Evolutionary conservation across 768 basidiomycete species (phyloP).

Genomic region (Pisolithus albus): DNA sequence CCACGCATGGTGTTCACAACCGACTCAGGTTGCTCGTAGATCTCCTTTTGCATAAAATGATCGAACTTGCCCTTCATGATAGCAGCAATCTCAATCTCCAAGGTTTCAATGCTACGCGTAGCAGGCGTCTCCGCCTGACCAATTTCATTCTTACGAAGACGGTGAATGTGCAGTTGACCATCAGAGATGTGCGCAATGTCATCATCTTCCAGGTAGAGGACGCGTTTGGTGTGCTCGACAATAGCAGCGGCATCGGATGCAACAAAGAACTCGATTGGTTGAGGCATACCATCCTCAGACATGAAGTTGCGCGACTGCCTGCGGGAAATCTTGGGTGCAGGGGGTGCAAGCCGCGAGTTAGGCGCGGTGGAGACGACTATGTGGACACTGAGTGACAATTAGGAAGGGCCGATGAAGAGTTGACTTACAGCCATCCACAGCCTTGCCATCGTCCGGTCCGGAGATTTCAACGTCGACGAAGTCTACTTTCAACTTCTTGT

Average conservation of each 20-base stretch:
- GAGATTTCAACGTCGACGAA: constrained; percentile 98
- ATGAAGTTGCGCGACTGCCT: constrained; percentile 98
- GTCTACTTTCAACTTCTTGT: constrained; percentile 99
- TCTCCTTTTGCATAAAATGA: constrained; percentile 99
- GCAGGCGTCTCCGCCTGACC: constrained; percentile 47
- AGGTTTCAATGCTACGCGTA: constrained; percentile 93
- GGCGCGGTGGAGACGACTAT: constrained; percentile 45
- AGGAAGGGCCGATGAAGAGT: neutral
- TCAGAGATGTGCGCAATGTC: constrained; percentile 97
- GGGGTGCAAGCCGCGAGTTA: constrained; percentile 62
- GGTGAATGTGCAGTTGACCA: constrained; percentile 98
- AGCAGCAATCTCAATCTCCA: constrained; percentile 98
- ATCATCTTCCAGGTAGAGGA: constrained; percentile 97
- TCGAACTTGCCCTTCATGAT: constrained; percentile 99
- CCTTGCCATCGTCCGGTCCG: constrained; percentile 55
- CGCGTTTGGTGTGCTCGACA: constrained; percentile 98
- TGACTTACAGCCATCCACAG: constrained; percentile 36
- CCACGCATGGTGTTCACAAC: constrained; percentile 99
- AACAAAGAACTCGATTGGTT: constrained; percentile 99
- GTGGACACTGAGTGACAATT: constrained; percentile 2
- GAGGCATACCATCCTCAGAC: constrained; percentile 95
- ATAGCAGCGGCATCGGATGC: constrained; percentile 96
- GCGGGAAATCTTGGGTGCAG: constrained; percentile 74
- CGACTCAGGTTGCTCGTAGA: constrained; percentile 97
- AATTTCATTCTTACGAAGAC: constrained; percentile 83